Evolutionary conservation across 139 green algal genomes (phyloP), one percentile per base, ranked within the genome.

Genomic region (Coccomyxa sp.): DNA sequence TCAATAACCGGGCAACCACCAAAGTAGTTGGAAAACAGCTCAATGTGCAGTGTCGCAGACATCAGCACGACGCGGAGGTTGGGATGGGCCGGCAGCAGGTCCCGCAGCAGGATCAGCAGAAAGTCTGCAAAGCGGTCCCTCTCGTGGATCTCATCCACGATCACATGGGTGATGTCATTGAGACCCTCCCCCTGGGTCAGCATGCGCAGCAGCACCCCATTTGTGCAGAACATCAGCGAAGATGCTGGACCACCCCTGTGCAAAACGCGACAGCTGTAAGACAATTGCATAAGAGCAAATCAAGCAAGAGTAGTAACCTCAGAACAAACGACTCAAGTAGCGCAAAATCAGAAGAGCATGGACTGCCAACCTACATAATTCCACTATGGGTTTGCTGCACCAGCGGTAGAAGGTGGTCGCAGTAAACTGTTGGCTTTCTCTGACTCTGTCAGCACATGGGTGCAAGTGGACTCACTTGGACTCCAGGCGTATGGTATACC

Each of bases 1-100:
- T 82, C 74, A 21, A 96, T 80, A 27, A 96, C 82, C 0, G 93
- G 93, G 88, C 93, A 96, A 30, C 89, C 89, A 30, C 85, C 81
- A 84, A 96, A 96, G 87, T 96, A 96, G 79, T 63, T 66, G 11
- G 80, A 83, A 60, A 93, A 93, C 21, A 93, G 85, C n/a, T 90
- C 89, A 12, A 90, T 80, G 80, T 93, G 88, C 28, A 98, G 92
- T 13, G 95, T 98, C 58, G 95, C 95, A 15, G 81, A 92, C 95
- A 98, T 98, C 57, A 98, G 91, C 75, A 98, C 87, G 23, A 97
- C 74, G 4, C 91, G 88, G 79, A 97, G 85, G 75, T 92, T 68
- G 0, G 94, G 93, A 45, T 92, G 86, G 80, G 77, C 32, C 21
- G 93, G 89, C 79, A 95, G 87, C 74, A 95, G 15, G 76, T 93